These are phyloP conservation scores for Apiospora koreana DNA, from an alignment of 2,329 filamentous ascomycete genomes.

Conservation along the genomic window DNA sequence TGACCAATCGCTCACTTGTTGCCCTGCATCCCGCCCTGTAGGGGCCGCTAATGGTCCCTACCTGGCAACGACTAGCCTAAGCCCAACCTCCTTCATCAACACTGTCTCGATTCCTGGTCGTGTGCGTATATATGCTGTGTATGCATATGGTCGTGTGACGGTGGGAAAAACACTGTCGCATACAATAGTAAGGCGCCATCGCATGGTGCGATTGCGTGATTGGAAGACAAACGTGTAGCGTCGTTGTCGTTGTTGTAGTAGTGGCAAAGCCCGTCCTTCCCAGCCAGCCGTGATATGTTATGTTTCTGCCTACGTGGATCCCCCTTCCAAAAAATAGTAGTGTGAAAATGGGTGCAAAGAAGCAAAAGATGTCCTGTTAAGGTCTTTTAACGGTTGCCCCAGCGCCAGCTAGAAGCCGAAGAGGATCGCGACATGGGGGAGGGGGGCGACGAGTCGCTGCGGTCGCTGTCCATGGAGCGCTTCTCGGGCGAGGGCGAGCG, in stretches of 20 bases:
- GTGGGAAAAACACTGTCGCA: background rate
- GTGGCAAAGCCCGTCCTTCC: background rate
- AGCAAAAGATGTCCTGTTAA: background rate
- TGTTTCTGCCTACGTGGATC: background rate
- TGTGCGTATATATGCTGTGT: background rate
- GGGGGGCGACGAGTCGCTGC: constrained; percentile 32
- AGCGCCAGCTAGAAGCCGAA: constrained; percentile 36
- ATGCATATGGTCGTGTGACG: too few species aligned
- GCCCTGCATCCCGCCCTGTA: background rate
- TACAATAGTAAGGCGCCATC: background rate
- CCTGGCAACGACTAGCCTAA: background rate
- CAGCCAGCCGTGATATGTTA: background rate
- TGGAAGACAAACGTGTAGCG: background rate
- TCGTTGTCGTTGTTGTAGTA: background rate
- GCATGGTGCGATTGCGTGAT: background rate
- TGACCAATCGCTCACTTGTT: background rate
- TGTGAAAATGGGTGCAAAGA: background rate
- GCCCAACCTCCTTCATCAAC: background rate
- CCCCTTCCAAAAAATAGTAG: background rate
- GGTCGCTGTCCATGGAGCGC: constrained; percentile 49
- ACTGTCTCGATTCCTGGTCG: background rate
- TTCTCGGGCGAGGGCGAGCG: constrained; percentile 45
- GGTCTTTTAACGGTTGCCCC: constrained; percentile 26
- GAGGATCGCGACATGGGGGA: constrained; percentile 30
- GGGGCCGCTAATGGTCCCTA: background rate